Evolutionary conservation across 108 stramenopile species (phyloP).

Genomic region (Nitzschia palea): DNA sequence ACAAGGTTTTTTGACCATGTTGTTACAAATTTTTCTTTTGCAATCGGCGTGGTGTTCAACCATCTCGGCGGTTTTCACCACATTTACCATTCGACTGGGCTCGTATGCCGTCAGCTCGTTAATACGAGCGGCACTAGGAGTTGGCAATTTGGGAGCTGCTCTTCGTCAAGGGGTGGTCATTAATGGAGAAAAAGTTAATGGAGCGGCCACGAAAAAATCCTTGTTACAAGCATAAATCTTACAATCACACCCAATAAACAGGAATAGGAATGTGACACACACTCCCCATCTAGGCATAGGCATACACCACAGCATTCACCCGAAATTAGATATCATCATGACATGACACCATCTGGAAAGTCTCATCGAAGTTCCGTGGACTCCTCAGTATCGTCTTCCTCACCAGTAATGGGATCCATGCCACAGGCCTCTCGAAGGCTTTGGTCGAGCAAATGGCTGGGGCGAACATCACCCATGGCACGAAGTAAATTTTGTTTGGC

Average conservation of each 20-base stretch:
- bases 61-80: conserved; percentile 47
- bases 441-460: conserved; percentile 49
- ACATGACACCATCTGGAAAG: no score
- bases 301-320: no score
- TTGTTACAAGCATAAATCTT: no score
- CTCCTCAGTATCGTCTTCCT: conserved; percentile 20
- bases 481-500: conserved; percentile 45
- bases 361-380: conserved; percentile 5
- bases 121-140: conserved; percentile 35
- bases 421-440: conserved; percentile 38
- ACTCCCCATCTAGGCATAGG: no score
- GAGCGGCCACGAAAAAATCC: neutral
- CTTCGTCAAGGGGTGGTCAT: conserved; percentile 8
- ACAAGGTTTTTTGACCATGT: conserved; percentile 50
- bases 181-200: conserved; percentile 1
- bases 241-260: no score
- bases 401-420: conserved; percentile 51
- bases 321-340: no score
- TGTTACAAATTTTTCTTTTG: conserved; percentile 55
- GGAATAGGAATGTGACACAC: no score
- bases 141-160: conserved; percentile 52
- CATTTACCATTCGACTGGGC: conserved; percentile 62
- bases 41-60: conserved; percentile 29
- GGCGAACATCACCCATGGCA: conserved; percentile 38
- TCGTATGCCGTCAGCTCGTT: conserved; percentile 50